Evolutionary conservation across 768 basidiomycete species (phyloP).

Genomic region (Tulasnella sp.): DNA sequence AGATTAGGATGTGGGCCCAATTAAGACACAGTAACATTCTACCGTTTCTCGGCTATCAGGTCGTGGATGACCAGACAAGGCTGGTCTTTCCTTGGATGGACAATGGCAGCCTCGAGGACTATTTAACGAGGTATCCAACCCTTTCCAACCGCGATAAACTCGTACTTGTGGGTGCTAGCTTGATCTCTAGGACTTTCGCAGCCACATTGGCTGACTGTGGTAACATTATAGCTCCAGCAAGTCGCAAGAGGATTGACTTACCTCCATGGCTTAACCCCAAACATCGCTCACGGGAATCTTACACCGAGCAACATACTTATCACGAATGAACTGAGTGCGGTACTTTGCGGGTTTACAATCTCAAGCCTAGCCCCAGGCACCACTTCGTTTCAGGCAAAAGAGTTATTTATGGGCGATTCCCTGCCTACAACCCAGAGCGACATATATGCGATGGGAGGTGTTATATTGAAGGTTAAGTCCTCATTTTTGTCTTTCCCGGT

Average conservation of each 20-base stretch:
- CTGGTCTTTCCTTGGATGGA: neutral
- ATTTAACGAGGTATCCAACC: neutral
- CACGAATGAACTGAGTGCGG: neutral
- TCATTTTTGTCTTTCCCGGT: no score
- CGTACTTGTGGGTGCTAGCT: neutral
- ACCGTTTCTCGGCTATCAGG: neutral
- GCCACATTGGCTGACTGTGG: no score
- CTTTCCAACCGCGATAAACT: no score
- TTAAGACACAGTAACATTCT: neutral
- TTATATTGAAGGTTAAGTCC: neutral
- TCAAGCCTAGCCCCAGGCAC: neutral
- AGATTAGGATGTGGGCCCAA: no score
- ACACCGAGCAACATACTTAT: constrained; percentile 6
- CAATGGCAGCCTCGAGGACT: neutral
- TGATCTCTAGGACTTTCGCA: no score
- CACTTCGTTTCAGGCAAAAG: neutral
- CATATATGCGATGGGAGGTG: constrained; percentile 3
- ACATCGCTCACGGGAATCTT: constrained; percentile 29
- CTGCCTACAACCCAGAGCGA: neutral
- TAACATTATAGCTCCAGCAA: constrained; percentile 15
- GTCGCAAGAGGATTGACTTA: constrained; percentile 26
- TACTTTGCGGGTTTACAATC: neutral
- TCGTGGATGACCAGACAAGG: neutral
- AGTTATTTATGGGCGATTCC: neutral
- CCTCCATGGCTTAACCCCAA: constrained; percentile 25